Conservation (phyloP, 2,329 filamentous ascomycete genomes). For the Fusarium sp. region DNA sequence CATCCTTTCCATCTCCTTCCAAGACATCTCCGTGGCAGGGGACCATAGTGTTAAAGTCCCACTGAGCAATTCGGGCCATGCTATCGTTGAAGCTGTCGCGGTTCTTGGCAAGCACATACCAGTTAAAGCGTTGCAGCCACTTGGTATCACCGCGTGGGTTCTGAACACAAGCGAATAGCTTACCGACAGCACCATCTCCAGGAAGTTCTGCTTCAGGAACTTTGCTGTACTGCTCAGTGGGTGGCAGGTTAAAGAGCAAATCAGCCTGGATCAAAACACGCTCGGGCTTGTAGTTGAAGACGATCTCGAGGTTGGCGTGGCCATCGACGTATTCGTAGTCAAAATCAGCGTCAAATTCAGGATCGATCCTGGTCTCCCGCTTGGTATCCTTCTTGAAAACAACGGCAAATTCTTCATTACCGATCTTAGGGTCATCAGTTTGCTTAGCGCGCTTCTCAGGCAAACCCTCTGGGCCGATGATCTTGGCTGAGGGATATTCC, state of each 20-base stretch:
- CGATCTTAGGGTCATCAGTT: conserved; percentile 58
- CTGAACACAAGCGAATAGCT: conserved; percentile 65
- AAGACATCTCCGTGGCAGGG: conserved; percentile 95
- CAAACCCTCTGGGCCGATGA: conserved; percentile 86
- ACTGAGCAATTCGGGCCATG: conserved; percentile 74
- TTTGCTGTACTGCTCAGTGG: conserved; percentile 87
- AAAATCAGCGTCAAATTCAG: conserved; percentile 89
- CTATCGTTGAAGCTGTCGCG: conserved; percentile 76
- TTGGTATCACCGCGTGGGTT: conserved; percentile 72
- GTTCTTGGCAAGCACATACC: conserved; percentile 77
- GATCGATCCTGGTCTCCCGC: conserved; percentile 65
- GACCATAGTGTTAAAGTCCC: conserved; percentile 88
- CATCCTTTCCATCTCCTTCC: conserved; percentile 75
- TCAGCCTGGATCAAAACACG: conserved; percentile 88
- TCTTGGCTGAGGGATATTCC: conserved; percentile 79
- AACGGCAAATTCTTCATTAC: conserved; percentile 69
- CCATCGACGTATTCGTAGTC: conserved; percentile 84
- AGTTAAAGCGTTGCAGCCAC: conserved; percentile 83
- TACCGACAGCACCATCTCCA: conserved; percentile 53
- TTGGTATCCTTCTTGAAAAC: conserved; percentile 72
- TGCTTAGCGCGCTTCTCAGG: conserved; percentile 80
- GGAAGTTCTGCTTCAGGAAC: conserved; percentile 55
- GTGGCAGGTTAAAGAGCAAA: conserved; percentile 89
- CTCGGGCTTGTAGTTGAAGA: conserved; percentile 85
- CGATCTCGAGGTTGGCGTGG: conserved; percentile 86